phyloP scores from a whole-genome alignment of 2,329 filamentous ascomycete species.

The Myriosclerotinia duriaeana region DNA sequence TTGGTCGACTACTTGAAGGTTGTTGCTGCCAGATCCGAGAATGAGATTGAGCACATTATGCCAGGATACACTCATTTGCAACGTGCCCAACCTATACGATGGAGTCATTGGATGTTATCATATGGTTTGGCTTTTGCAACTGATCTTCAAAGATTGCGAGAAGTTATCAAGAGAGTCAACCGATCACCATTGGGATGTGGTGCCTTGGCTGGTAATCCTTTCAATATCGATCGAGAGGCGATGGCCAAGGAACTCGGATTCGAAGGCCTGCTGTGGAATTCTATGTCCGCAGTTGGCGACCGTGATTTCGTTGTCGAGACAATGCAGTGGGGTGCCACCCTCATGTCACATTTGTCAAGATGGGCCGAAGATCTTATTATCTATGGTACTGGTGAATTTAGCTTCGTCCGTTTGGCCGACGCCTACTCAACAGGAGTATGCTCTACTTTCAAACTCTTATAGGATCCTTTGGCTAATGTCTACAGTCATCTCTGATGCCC shows the following conservation, averaged over 20 bases:
- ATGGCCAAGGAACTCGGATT: constrained; percentile 83
- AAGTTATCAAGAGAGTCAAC: constrained; percentile 75
- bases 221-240: constrained; percentile 74
- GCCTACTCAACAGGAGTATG: constrained; percentile 68
- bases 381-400: constrained; percentile 68
- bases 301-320: constrained; percentile 80
- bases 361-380: constrained; percentile 87
- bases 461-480: constrained; percentile 17
- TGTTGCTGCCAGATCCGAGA: constrained; percentile 66
- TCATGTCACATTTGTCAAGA: constrained; percentile 74
- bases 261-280: constrained; percentile 71
- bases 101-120: constrained; percentile 78
- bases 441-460: neutral
- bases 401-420: constrained; percentile 73
- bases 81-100: constrained; percentile 75
- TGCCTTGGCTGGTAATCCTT: constrained; percentile 78
- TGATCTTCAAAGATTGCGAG: constrained; percentile 74
- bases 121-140: constrained; percentile 69
- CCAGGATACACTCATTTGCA: constrained; percentile 85
- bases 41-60: constrained; percentile 76
- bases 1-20: constrained; percentile 70
- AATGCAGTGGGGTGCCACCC: constrained; percentile 74
- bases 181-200: constrained; percentile 44
- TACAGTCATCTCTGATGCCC: constrained; percentile 38
- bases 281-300: constrained; percentile 63